These are phyloP conservation scores for Sutorius eximius DNA, from an alignment of 1,284 basidiomycete genomes.

Conservation along the genomic window DNA sequence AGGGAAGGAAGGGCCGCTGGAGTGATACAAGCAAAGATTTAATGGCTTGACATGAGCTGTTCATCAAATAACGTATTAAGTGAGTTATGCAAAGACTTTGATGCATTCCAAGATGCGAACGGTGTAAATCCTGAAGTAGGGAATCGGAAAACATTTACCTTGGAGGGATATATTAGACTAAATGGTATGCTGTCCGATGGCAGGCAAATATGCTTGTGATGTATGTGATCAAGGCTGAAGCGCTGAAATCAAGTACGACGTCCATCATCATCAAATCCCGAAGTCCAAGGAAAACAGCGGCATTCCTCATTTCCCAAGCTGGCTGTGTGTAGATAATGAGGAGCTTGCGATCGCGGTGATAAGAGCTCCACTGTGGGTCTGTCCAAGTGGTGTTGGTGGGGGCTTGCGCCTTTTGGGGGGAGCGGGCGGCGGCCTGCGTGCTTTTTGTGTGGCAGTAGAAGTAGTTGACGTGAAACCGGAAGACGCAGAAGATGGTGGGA, in stretches of 20 bases:
- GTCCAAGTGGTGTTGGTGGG: constrained; percentile 56
- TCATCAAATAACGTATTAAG: not conserved
- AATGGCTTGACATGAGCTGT: not conserved
- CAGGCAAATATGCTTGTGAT: constrained; percentile 20
- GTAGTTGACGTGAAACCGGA: constrained; percentile 16
- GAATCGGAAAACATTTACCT: constrained; percentile 6
- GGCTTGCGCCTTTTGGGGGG: constrained; percentile 65
- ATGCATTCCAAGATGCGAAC: not conserved
- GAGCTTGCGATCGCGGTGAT: constrained; percentile 51
- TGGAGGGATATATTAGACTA: constrained; percentile 13
- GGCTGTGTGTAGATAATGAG: constrained; percentile 9
- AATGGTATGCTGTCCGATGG: constrained; percentile 27
- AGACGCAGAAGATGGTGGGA: constrained; percentile 18
- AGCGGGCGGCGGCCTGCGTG: constrained; percentile 44
- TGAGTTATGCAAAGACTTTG: not conserved
- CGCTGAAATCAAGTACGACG: constrained; percentile 7
- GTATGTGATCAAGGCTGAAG: constrained; percentile 10
- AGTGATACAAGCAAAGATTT: not conserved
- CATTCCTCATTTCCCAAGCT: constrained; percentile 20
- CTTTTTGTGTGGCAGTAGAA: constrained; percentile 11
- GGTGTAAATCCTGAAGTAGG: constrained; percentile 1
- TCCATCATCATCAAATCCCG: constrained; percentile 5
- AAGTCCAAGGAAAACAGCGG: not conserved
- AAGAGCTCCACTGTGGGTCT: constrained; percentile 45
- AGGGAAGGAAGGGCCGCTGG: not conserved